Base-by-base conservation (phyloP, 352 stramenopile genomes). In the Thalassiosira mediterranea region DNA sequence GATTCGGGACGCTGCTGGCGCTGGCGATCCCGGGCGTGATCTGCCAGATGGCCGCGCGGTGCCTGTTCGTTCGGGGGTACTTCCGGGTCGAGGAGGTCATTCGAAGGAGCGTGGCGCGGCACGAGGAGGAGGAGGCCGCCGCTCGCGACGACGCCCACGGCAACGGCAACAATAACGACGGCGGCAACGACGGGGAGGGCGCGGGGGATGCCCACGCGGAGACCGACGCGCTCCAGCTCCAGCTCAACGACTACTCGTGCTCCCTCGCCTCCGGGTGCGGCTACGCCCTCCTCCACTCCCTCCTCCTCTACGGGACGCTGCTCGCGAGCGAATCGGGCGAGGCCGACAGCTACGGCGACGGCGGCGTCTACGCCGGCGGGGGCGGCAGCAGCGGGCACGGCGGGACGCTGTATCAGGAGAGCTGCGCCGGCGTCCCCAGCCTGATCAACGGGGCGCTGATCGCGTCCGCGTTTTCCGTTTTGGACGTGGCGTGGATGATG, bases 401-500 rank as follows among this genome's bases (percentile, higher is more conserved):
- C 8, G 86, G 86, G 42, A 86, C 86, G 2, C 64, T 92, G 51
- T 90, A 89, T 58, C 86, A 92, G 65, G 34, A 68, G 34, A 79
- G 56, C 25, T 92, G 86, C 65, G 64, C 66, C 28, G 51, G 40
- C 7, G 44, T 90, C 10, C 86, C 86, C 1, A 82, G 74, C 54
- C 58, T 92, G 32, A 25, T 86, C 7, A 71, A 89, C 25, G 84
- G 72, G 23, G 81, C 78, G 0, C 52, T 90, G 11, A 85, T 87
- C 47, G 73, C 67, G 0, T 83, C 78, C 15, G 66, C 79, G 57
- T 92, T 92, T 64, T 87, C 69, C 31, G 83, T 90, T 38, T 46
- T 90, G 21, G 86, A 92, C 59, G 56, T 92, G 10, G 70, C 90
- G 60, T 90, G 75, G 78, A 92, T 92, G 83, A 70, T 87, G 46